These are phyloP conservation scores for Puccinia polysora DNA, from an alignment of 1,284 basidiomycete species.

Conservation along the genomic window DNA sequence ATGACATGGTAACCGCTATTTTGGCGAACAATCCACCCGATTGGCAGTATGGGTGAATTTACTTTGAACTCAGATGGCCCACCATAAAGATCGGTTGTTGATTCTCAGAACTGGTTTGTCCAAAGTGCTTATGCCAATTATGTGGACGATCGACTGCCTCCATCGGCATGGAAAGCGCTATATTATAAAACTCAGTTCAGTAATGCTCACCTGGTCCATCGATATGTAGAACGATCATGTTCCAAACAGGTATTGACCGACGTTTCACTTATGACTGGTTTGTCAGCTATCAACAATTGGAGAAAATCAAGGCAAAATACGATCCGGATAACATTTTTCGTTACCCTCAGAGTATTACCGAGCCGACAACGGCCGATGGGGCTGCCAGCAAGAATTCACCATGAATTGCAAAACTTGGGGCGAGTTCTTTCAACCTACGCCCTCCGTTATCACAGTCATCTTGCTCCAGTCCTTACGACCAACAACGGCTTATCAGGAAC, in stretches of 20 bases:
- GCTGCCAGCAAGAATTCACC: no score
- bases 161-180: constrained; percentile 14
- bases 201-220: background rate
- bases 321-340: constrained; percentile 29
- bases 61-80: no score
- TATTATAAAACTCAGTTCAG: constrained; percentile 35
- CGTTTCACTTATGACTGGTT: background rate
- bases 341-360: constrained; percentile 14
- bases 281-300: constrained; percentile 7
- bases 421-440: no score
- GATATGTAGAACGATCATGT: no score
- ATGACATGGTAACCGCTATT: constrained; percentile 27
- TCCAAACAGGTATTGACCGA: background rate
- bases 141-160: constrained; percentile 25
- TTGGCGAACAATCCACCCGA: constrained; percentile 15
- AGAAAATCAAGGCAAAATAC: constrained; percentile 21
- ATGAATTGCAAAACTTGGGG: no score
- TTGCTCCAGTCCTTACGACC: no score
- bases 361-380: no score
- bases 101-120: background rate
- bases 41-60: constrained; percentile 28
- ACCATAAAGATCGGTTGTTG: background rate
- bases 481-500: no score
- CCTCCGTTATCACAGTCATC: no score
- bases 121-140: constrained; percentile 39